phyloP scores from a whole-genome alignment of 257 asterid genomes.

The Cordia subcordata region DNA sequence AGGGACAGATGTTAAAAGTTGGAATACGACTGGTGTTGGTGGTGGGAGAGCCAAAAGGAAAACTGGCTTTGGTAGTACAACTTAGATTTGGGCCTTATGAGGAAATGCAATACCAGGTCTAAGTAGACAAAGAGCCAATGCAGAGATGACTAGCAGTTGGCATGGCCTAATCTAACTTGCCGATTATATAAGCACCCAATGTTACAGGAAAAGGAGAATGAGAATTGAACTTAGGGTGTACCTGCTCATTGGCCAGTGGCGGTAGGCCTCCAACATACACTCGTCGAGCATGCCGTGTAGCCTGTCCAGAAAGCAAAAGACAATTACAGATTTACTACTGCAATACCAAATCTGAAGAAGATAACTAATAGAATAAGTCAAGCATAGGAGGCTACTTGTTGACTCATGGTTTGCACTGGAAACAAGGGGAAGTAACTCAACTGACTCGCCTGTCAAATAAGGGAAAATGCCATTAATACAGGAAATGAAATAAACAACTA shows the following conservation, averaged over 20 bases:
- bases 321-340: not conserved
- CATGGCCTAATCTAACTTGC: no score
- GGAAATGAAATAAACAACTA: not conserved
- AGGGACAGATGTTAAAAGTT: no score
- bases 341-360: not conserved
- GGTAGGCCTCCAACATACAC: slow-evolving; percentile 99
- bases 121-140: no score
- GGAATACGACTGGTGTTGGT: no score
- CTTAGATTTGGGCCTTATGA: no score
- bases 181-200: no score
- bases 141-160: no score
- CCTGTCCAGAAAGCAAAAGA: slow-evolving; percentile 41
- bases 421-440: slow-evolving; percentile 35
- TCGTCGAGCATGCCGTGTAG: slow-evolving; percentile 95
- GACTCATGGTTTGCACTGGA: slow-evolving; percentile 97
- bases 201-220: no score
- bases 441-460: slow-evolving; percentile 7
- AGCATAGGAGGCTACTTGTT: slow-evolving; percentile 53
- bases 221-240: slow-evolving; percentile 5
- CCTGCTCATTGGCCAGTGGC: slow-evolving; percentile 96
- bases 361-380: not conserved
- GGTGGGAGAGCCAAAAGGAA: no score
- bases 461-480: not conserved
- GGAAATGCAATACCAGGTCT: no score
- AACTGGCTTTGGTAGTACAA: no score